Evolutionary conservation across 2,329 filamentous ascomycete genomes (phyloP), one percentile per base, ranked within the genome.

Genomic region (Aspergillus latus): DNA sequence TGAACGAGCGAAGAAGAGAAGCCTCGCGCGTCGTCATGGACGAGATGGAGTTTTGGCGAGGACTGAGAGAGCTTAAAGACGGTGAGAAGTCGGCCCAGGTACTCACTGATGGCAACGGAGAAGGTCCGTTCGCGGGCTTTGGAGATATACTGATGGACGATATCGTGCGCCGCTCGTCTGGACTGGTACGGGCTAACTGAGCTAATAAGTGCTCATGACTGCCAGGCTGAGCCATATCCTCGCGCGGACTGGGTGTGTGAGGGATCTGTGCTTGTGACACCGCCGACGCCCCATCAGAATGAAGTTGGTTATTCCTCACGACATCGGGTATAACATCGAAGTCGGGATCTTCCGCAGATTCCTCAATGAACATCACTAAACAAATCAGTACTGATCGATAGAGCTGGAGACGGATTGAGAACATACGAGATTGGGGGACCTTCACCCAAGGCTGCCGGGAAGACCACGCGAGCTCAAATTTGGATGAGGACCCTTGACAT

Each of bases 1-100:
- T 73, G 36, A 72, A 74, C 15, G 62, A 60, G 30, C 70, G 68
- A 54, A 74, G 59, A 9, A 74, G 51, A 21, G 60, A 68, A 34
- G 72, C 72, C 57, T 74, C 72, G 10, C 71, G 65, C 3, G 65
- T 58, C 13, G 64, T 64, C 42, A 72, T 51, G 10, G 52, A 37
- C 3, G 59, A 46, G 3, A 48, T 45, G 26, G 58, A 49, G 13
- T 58, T 59, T 8, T 50, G 49, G 21, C 48, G 40, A 6, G 58
- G 57, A 39, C 52, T 62, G 6, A 56, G 52, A 3, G 62, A 54
- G 51, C 60, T 64, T 28, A 51, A 52, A 4, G 49, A 49, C 1
- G 58, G 57, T 2, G 56, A 50, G 16, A 55, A 11, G n/a, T 50
- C 53, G 10, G 50, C 56, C 62, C 60, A 62, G 2, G 56, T 58